These are phyloP conservation scores for Mycogone perniciosa DNA, from an alignment of 2,329 filamentous ascomycete species.

Conservation along the genomic window DNA sequence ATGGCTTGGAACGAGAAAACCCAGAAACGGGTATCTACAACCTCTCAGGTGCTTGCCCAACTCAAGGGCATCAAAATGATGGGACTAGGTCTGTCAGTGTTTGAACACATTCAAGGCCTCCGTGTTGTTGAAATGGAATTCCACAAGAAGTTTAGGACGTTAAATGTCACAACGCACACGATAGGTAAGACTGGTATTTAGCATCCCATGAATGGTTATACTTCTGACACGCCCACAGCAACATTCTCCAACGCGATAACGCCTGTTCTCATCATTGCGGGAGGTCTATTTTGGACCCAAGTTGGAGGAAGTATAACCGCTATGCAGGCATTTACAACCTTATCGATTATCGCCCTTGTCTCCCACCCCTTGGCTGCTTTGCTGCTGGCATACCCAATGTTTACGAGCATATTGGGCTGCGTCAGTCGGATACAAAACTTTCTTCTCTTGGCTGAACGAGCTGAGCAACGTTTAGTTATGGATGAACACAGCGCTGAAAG, in stretches of 20 bases:
- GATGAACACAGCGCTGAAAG: background rate
- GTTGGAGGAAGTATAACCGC: conserved; percentile 1
- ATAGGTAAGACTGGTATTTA: conserved; percentile 5
- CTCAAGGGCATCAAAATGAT: conserved; percentile 33
- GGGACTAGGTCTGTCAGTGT: conserved; percentile 20
- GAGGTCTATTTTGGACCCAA: conserved; percentile 13
- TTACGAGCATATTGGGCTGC: conserved; percentile 8
- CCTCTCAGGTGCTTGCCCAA: conserved; percentile 23
- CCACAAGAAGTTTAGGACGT: conserved; percentile 8
- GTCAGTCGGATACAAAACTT: conserved; percentile 14
- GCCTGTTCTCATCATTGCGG: conserved; percentile 12
- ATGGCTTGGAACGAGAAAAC: conserved; percentile 24
- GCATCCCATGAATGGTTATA: background rate
- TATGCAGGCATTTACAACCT: conserved; percentile 11
- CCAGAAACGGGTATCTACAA: conserved; percentile 26
- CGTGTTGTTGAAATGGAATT: conserved; percentile 15
- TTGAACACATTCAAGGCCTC: conserved; percentile 10
- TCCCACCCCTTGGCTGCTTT: conserved; percentile 9
- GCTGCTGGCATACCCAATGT: conserved; percentile 4
- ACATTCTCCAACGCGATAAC: conserved; percentile 7
- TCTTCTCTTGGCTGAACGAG: conserved; percentile 9
- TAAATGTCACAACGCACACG: conserved; percentile 6
- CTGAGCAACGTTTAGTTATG: conserved; percentile 25
- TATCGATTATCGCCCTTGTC: conserved; percentile 13
- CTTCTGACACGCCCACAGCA: background rate